Evolutionary conservation across 768 basidiomycete genomes (phyloP), one percentile per base, ranked within the genome.

Genomic region (Phlebiopsis flavidoalba): DNA sequence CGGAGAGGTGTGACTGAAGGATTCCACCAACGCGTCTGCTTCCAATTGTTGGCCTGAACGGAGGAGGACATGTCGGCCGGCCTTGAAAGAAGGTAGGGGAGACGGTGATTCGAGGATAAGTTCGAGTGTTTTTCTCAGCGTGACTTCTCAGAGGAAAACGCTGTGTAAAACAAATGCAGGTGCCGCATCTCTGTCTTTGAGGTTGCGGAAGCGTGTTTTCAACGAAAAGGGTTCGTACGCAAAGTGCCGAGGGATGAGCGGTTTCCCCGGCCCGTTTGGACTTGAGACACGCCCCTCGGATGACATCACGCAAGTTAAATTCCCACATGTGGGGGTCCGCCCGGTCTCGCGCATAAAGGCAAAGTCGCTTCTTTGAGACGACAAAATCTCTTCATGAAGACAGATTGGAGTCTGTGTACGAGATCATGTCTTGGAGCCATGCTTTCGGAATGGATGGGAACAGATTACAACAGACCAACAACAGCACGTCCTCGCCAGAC

Each of bases 321-420:
- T 99, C 96, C 96, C 96, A 99, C 5, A n/a, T n/a, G n/a, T n/a
- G n/a, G n/a, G n/a, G 96, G 97, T 58, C 84, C 80, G 8, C 95
- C 95, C 57, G n/a, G n/a, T 89, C 84, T 40, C 83, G 79, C 2
- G 83, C 95, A 70, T n/a, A 97, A 93, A 2, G 79, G n/a, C n/a
- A n/a, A n/a, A n/a, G 64, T 19, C 84, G 82, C 55, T 82, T 81
- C n/a, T n/a, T n/a, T n/a, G n/a, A n/a, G 21, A 83, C 65, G n/a
- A n/a, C 64, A 83, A 83, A 8, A 89, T 84, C 66, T 87, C 84
- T 8, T 85, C 78, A 54, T 87, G 86, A 50, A 98, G 77, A n/a
- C n/a, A n/a, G n/a, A n/a, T n/a, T 11, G 76, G 76, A 59, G 79
- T 76, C 70, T n/a, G 94, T 98, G 78, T 89, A 97, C 1, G 78